Percentiles rank a stretch among this genome's conserved stretches.
These are phyloP conservation scores for Fusarium sp. DNA, from an alignment of 2,329 filamentous ascomycete species.

Conservation along the genomic window DNA sequence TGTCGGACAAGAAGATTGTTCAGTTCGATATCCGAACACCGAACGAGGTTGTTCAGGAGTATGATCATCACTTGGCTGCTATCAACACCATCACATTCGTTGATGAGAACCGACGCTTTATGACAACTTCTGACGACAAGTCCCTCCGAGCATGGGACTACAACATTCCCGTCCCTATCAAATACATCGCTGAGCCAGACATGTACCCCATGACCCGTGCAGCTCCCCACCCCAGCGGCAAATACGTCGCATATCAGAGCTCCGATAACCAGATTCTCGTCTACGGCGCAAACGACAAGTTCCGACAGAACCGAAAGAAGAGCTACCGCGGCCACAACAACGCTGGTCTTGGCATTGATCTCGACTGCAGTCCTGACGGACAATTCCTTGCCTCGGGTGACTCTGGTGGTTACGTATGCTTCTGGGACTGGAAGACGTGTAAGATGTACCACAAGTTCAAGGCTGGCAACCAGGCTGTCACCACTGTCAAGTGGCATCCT, in stretches of 20 bases:
- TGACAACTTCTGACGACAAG: slow-evolving; percentile 98
- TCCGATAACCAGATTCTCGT: slow-evolving; percentile 97
- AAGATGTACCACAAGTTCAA: slow-evolving; percentile 99
- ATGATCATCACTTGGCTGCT: slow-evolving; percentile 97
- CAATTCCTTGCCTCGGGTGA: slow-evolving; percentile 92
- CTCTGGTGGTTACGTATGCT: slow-evolving; percentile 88
- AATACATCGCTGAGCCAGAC: slow-evolving; percentile 96
- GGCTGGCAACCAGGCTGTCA: slow-evolving; percentile 83
- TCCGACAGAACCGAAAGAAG: slow-evolving; percentile 98
- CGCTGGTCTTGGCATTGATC: slow-evolving; percentile 90
- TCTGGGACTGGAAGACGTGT: slow-evolving; percentile 99
- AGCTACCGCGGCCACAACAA: slow-evolving; percentile 96
- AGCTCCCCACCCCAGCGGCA: slow-evolving; percentile 85
- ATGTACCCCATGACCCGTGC: slow-evolving; percentile 97
- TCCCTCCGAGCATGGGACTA: slow-evolving; percentile 98
- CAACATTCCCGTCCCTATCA: slow-evolving; percentile 97
- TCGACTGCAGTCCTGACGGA: slow-evolving; percentile 89
- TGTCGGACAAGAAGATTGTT: slow-evolving; percentile 99
- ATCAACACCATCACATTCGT: slow-evolving; percentile 98
- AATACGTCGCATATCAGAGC: slow-evolving; percentile 93
- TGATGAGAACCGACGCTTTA: slow-evolving; percentile 93
- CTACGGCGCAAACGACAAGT: slow-evolving; percentile 93
- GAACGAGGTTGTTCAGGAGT: slow-evolving; percentile 90
- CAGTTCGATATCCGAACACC: slow-evolving; percentile 89
- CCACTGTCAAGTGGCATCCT: slow-evolving; percentile 95